Evolutionary conservation across 2,329 filamentous ascomycete genomes (phyloP).

Genomic region (Ophiostoma ips): DNA sequence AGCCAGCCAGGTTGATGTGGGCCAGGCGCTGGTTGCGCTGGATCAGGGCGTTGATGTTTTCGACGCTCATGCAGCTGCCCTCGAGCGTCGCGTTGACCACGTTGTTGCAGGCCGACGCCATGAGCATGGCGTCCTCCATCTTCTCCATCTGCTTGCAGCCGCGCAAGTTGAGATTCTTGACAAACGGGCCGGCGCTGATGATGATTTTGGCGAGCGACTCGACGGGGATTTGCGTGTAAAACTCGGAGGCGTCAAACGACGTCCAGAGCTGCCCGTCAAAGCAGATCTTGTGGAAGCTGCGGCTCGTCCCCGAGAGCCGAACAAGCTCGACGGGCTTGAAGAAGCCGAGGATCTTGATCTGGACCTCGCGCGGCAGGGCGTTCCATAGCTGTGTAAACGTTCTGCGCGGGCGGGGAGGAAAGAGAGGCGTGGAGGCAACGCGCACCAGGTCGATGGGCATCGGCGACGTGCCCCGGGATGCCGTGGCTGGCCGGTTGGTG

Average conservation of each 20-base stretch:
- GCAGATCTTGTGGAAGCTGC: constrained; percentile 66
- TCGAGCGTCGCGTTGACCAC: constrained; percentile 79
- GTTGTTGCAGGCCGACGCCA: constrained; percentile 75
- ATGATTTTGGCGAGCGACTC: constrained; percentile 77
- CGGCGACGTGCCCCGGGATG: constrained; percentile 16
- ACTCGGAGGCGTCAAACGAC: constrained; percentile 68
- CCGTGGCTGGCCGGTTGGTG: constrained; percentile 16
- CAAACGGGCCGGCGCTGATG: constrained; percentile 71
- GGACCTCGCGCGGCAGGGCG: constrained; percentile 69
- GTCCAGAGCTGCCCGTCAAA: constrained; percentile 94
- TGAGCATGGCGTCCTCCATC: constrained; percentile 59
- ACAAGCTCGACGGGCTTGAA: constrained; percentile 71
- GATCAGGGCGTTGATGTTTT: constrained; percentile 63
- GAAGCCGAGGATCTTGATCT: constrained; percentile 62
- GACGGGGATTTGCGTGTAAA: constrained; percentile 76
- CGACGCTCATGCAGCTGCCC: constrained; percentile 67
- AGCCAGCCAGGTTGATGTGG: constrained; percentile 75
- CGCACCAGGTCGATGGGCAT: constrained; percentile 31
- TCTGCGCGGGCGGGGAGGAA: constrained; percentile 26
- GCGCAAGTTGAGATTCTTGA: constrained; percentile 77
- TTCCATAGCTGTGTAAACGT: constrained; percentile 56
- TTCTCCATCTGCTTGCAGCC: constrained; percentile 84
- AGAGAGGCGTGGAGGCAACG: not conserved
- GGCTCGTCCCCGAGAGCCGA: constrained; percentile 61
- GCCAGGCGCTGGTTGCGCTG: constrained; percentile 60